Percentiles rank a stretch among this genome's conserved stretches.
Evolutionary conservation across 2,329 filamentous ascomycete species (phyloP).

Genomic region (Phoma sp.): DNA sequence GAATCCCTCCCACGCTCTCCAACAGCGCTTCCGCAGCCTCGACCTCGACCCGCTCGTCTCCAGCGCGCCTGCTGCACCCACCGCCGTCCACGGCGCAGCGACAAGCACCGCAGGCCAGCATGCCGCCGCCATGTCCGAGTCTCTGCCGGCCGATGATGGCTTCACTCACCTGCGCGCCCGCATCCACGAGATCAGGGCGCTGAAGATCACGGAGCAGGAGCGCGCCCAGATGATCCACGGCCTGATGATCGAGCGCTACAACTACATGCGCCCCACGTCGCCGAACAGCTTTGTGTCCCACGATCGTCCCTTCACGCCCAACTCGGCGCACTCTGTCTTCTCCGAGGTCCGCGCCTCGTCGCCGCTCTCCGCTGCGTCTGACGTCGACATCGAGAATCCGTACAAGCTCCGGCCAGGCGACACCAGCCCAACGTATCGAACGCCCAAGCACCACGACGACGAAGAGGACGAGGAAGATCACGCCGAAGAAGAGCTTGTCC

Average conservation of each 20-base stretch:
- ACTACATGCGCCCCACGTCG: conserved; percentile 45
- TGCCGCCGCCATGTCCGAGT: conserved; percentile 41
- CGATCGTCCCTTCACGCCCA: conserved; percentile 49
- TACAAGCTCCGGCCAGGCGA: conserved; percentile 46
- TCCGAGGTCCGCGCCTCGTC: conserved; percentile 44
- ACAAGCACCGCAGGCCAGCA: conserved; percentile 24
- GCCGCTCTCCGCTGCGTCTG: conserved; percentile 42
- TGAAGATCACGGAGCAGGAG: conserved; percentile 54
- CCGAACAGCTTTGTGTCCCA: conserved; percentile 48
- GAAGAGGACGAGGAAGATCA: conserved; percentile 59
- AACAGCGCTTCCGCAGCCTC: conserved; percentile 35
- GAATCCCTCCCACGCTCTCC: conserved; percentile 37
- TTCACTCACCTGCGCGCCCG: conserved; percentile 56
- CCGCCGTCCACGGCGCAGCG: conserved; percentile 19
- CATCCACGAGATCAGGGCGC: conserved; percentile 55
- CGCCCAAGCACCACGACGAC: conserved; percentile 17
- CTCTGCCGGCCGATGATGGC: conserved; percentile 58
- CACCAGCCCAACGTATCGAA: conserved; percentile 40
- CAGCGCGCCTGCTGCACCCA: conserved; percentile 28
- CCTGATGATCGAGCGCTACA: conserved; percentile 58
- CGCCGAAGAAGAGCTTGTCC: conserved; percentile 53
- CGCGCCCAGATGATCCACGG: conserved; percentile 57
- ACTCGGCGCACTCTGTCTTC: conserved; percentile 43
- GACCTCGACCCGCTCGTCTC: conserved; percentile 32
- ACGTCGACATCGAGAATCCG: conserved; percentile 42